A percentile compares a stretch with the other conserved stretches of the same genome.
Evolutionary conservation across 306 rosid species (phyloP).

Genomic region (Chamaecrista fasciculata): DNA sequence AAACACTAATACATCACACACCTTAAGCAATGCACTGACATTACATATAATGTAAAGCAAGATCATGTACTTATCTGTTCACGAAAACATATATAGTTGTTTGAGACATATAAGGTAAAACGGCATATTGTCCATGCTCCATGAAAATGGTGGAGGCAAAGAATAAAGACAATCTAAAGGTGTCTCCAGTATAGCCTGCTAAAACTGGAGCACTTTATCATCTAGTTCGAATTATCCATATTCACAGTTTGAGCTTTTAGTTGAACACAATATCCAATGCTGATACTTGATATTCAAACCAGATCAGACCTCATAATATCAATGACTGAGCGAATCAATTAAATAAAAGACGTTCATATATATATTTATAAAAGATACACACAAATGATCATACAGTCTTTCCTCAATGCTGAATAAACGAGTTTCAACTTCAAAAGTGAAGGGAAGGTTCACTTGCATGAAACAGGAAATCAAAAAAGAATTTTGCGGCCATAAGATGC

Average conservation of each 20-base stretch:
- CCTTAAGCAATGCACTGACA: background rate
- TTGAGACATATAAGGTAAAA: background rate
- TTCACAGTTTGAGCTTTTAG: background rate
- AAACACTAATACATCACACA: background rate
- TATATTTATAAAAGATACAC: background rate
- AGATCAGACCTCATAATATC: conserved; percentile 2
- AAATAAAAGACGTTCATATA: conserved; percentile 6
- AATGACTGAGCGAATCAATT: background rate
- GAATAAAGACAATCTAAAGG: background rate
- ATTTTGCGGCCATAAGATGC: background rate
- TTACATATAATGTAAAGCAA: background rate
- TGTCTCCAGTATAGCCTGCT: background rate
- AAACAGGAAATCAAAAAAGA: background rate
- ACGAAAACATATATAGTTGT: background rate
- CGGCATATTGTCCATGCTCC: background rate
- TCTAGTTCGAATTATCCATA: background rate
- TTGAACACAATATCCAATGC: background rate
- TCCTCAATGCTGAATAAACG: background rate
- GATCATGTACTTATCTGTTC: background rate
- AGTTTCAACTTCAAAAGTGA: background rate
- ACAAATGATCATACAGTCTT: background rate
- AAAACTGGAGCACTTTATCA: background rate
- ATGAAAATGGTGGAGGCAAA: background rate
- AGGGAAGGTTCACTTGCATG: background rate
- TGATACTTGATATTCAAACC: background rate